These are phyloP conservation scores for Pseudevernia furfuracea DNA, from an alignment of 495 filamentous ascomycete species.

Conservation along the genomic window DNA sequence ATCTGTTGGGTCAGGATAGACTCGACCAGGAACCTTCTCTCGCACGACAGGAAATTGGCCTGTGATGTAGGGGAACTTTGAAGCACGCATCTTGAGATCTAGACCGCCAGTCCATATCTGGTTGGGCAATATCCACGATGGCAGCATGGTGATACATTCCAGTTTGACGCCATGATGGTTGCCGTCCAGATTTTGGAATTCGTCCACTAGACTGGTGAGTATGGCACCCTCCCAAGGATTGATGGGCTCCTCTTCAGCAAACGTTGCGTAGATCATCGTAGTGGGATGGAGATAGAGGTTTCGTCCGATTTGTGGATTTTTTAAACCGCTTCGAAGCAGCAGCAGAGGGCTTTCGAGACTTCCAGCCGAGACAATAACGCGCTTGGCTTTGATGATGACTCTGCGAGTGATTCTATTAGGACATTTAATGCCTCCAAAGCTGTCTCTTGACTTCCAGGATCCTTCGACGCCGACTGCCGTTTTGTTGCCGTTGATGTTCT, in stretches of 20 bases:
- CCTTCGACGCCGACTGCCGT: conserved; percentile 62
- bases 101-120: conserved; percentile 57
- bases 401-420: conserved; percentile 42
- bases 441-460: conserved; percentile 64
- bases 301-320: conserved; percentile 76
- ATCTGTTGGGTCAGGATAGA: conserved; percentile 65
- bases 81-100: conserved; percentile 57
- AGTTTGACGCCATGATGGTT: conserved; percentile 79
- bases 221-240: conserved; percentile 74
- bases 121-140: conserved; percentile 46
- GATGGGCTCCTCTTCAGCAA: conserved; percentile 47
- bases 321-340: conserved; percentile 61
- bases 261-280: conserved; percentile 50
- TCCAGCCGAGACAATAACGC: conserved; percentile 69
- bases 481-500: conserved; percentile 45
- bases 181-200: conserved; percentile 76
- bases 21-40: conserved; percentile 63
- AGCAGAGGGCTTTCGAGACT: conserved; percentile 68
- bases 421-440: conserved; percentile 47
- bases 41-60: conserved; percentile 62
- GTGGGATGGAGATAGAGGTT: conserved; percentile 80
- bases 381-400: conserved; percentile 70
- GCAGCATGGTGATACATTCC: conserved; percentile 62
- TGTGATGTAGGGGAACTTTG: conserved; percentile 55
- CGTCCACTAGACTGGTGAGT: conserved; percentile 66